phyloP scores from a whole-genome alignment of 2,329 filamentous ascomycete species.

The Neonectria punicea region DNA sequence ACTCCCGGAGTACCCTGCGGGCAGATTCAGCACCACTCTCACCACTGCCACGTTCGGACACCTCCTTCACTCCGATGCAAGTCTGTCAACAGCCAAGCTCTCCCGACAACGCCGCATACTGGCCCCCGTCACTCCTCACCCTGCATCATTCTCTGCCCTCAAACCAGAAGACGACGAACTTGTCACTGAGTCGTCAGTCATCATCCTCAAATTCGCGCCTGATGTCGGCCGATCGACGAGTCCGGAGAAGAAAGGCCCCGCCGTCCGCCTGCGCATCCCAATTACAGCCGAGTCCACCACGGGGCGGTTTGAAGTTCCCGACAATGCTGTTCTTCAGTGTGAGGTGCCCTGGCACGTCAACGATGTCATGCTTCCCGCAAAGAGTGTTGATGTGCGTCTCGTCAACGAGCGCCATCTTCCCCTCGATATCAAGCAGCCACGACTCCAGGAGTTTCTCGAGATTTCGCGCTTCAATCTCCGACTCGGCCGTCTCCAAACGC shows the following conservation, averaged over 20 bases:
- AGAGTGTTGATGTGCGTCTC: slow-evolving; percentile 61
- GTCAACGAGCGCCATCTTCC: slow-evolving; percentile 50
- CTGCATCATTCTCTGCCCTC: slow-evolving; percentile 54
- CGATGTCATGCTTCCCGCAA: slow-evolving; percentile 59
- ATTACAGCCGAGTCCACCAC: slow-evolving; percentile 44
- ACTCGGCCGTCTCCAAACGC: slow-evolving; percentile 54
- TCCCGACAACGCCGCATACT: slow-evolving; percentile 51
- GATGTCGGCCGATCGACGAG: slow-evolving; percentile 28
- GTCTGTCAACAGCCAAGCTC: slow-evolving; percentile 3
- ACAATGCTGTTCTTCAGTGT: slow-evolving; percentile 46
- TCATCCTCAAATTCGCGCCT: slow-evolving; percentile 61
- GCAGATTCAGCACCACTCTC: slow-evolving; percentile 12
- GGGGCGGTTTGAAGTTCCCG: slow-evolving; percentile 42
- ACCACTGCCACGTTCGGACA: slow-evolving; percentile 63
- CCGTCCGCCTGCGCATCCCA: slow-evolving; percentile 46
- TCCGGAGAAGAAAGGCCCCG: slow-evolving; percentile 24
- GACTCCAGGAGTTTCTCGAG: slow-evolving; percentile 55
- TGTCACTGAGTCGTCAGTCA: slow-evolving; percentile 42
- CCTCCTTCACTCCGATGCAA: slow-evolving; percentile 51
- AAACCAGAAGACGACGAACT: slow-evolving; percentile 46
- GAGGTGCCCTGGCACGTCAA: slow-evolving; percentile 44
- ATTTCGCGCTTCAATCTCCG: slow-evolving; percentile 58
- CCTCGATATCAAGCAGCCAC: slow-evolving; percentile 50
- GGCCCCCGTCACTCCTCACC: slow-evolving; percentile 58
- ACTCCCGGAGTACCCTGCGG: slow-evolving; percentile 14